Evolutionary conservation across 2,329 filamentous ascomycete species (phyloP).

Genomic region (Curvularia sp.): DNA sequence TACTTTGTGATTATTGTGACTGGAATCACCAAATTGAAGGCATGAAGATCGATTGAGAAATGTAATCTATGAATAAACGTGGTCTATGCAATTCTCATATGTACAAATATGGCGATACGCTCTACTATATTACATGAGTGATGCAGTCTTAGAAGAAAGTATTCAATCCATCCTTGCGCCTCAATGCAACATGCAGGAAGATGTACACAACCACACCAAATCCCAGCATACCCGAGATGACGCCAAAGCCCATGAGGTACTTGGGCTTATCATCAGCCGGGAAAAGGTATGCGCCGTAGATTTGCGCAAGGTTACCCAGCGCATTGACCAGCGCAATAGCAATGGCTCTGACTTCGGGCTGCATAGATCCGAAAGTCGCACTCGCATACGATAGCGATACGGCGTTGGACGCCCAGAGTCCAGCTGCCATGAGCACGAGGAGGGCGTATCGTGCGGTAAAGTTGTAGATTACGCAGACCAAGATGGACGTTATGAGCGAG

Average conservation of each 20-base stretch:
- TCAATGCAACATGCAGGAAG: constrained; percentile 38
- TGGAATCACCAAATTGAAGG: not conserved
- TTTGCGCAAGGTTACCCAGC: constrained; percentile 62
- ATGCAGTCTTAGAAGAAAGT: constrained; percentile 8
- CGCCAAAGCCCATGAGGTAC: constrained; percentile 44
- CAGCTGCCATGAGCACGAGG: constrained; percentile 63
- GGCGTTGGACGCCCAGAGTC: constrained; percentile 62
- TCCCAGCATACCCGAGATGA: constrained; percentile 38
- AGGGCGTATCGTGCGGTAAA: constrained; percentile 62
- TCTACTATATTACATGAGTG: not conserved
- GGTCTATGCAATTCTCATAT: not conserved
- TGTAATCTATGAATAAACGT: not conserved
- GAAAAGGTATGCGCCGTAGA: constrained; percentile 63
- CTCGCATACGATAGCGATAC: constrained; percentile 60
- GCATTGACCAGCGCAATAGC: constrained; percentile 61
- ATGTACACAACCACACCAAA: constrained; percentile 40
- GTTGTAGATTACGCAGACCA: constrained; percentile 56
- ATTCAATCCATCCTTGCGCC: constrained; percentile 32
- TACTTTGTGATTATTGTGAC: not conserved
- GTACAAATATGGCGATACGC: not conserved
- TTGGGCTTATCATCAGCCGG: constrained; percentile 58
- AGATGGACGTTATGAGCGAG: constrained; percentile 49
- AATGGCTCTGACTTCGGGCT: constrained; percentile 60
- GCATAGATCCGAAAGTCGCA: constrained; percentile 59
- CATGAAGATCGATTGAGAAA: not conserved